These are phyloP conservation scores for Dothistroma septosporum DNA, from an alignment of 2,329 filamentous ascomycete genomes.

Conservation along the genomic window DNA sequence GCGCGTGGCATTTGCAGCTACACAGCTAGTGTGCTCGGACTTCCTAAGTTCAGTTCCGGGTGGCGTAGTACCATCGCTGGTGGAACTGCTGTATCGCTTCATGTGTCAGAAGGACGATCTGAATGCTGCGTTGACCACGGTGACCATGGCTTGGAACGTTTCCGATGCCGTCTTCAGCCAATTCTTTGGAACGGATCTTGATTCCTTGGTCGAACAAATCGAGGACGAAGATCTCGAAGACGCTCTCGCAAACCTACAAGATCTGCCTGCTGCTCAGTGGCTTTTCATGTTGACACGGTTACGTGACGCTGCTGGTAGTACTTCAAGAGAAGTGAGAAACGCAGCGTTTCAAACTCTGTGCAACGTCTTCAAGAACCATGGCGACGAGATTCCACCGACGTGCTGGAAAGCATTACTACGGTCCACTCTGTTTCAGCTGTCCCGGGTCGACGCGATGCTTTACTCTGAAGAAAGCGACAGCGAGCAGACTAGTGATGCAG, in stretches of 20 bases:
- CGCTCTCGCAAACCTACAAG: slow-evolving; percentile 13
- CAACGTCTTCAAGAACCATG: slow-evolving; percentile 87
- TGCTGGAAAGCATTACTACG: slow-evolving; percentile 82
- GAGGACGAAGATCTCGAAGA: slow-evolving; percentile 24
- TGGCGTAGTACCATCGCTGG: slow-evolving; percentile 70
- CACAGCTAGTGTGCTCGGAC: slow-evolving; percentile 91
- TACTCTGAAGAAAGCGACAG: slow-evolving; percentile 14
- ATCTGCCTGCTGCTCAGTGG: slow-evolving; percentile 60
- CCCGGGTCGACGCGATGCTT: slow-evolving; percentile 44
- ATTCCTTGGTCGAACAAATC: slow-evolving; percentile 21
- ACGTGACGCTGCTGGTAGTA: slow-evolving; percentile 66
- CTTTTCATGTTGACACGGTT: slow-evolving; percentile 69
- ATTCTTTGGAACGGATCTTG: slow-evolving; percentile 39
- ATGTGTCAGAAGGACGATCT: slow-evolving; percentile 85
- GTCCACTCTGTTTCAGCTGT: slow-evolving; percentile 72
- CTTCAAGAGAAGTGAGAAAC: slow-evolving; percentile 71
- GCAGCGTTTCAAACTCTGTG: slow-evolving; percentile 88
- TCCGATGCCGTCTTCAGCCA: slow-evolving; percentile 72
- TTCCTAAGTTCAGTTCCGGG: slow-evolving; percentile 71
- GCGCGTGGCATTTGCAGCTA: slow-evolving; percentile 78
- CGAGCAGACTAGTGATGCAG: slow-evolving; percentile 31
- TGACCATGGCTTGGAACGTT: slow-evolving; percentile 93
- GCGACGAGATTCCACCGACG: slow-evolving; percentile 69
- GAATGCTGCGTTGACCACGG: slow-evolving; percentile 92
- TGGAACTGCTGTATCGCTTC: slow-evolving; percentile 86